A percentile compares a stretch with the other conserved stretches of the same genome.
phyloP scores from a whole-genome alignment of 2,329 filamentous ascomycete species.

The Mycosphaerella sp. region DNA sequence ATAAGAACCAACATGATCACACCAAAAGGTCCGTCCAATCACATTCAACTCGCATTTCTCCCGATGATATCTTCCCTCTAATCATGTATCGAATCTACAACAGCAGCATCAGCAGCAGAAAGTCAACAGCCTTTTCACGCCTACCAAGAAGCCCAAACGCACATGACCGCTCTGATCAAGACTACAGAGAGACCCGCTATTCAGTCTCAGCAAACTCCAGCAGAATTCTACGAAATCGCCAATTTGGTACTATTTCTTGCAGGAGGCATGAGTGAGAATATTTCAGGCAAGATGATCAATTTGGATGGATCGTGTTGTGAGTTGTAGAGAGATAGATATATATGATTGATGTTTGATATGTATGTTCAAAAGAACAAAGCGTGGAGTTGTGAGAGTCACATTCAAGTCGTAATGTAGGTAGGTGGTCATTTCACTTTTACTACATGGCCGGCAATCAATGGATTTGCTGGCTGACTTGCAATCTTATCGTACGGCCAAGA shows the following conservation, averaged over 20 bases:
- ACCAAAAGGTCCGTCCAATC: conserved; percentile 3
- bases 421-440: too few relatives aligned
- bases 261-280: conserved; percentile 17
- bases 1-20: conserved; percentile 14
- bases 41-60: too few relatives aligned
- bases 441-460: too few relatives aligned
- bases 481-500: too few relatives aligned
- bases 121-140: conserved; percentile 1
- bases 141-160: conserved; percentile 17
- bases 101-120: not conserved
- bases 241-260: conserved; percentile 20
- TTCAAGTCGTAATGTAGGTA: too few relatives aligned
- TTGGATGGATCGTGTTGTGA: conserved; percentile 13
- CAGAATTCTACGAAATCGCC: conserved; percentile 17
- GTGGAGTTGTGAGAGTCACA: too few relatives aligned
- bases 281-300: conserved; percentile 8
- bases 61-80: too few relatives aligned
- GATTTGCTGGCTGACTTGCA: too few relatives aligned
- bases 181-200: conserved; percentile 10
- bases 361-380: too few relatives aligned
- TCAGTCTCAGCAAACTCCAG: conserved; percentile 8
- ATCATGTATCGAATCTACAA: not conserved
- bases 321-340: conserved; percentile 2
- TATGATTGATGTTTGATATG: too few relatives aligned
- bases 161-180: conserved; percentile 21